Evolutionary conservation across 805 yeast species (phyloP).

Genomic region (Cyberlindnera bimundalis): DNA sequence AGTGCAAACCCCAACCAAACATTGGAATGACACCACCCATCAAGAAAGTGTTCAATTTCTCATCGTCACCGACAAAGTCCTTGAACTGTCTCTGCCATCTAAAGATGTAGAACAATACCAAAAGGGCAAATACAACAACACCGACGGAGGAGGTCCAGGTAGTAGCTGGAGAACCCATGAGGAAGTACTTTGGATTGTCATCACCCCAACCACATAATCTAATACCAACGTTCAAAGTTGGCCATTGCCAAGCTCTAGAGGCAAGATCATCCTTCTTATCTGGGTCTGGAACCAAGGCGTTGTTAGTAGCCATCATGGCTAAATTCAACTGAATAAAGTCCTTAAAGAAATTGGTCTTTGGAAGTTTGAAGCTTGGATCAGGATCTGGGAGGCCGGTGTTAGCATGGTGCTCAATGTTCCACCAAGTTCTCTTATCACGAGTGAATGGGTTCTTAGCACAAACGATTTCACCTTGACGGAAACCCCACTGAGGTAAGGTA

Average conservation of each 20-base stretch:
- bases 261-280: constrained; percentile 72
- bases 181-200: constrained; percentile 55
- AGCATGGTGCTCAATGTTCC: constrained; percentile 74
- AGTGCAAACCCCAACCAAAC: constrained; percentile 80
- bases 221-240: constrained; percentile 69
- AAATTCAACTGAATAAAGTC: constrained; percentile 73
- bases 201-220: constrained; percentile 73
- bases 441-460: constrained; percentile 66
- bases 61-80: constrained; percentile 48
- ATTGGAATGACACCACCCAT: constrained; percentile 78
- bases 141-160: constrained; percentile 71
- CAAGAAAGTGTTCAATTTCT: constrained; percentile 48
- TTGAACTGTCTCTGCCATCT: constrained; percentile 82
- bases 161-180: constrained; percentile 75
- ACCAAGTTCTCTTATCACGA: constrained; percentile 84
- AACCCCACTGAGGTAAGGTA: constrained; percentile 93
- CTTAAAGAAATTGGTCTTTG: constrained; percentile 71
- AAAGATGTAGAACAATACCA: constrained; percentile 30
- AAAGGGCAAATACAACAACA: constrained; percentile 47
- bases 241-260: constrained; percentile 87
- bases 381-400: constrained; percentile 59
- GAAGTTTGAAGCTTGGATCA: constrained; percentile 58
- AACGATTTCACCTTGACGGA: constrained; percentile 93
- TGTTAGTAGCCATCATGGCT: constrained; percentile 87
- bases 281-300: constrained; percentile 72